Conservation (phyloP, 768 basidiomycete species). For the Leccinum boreale region DNA sequence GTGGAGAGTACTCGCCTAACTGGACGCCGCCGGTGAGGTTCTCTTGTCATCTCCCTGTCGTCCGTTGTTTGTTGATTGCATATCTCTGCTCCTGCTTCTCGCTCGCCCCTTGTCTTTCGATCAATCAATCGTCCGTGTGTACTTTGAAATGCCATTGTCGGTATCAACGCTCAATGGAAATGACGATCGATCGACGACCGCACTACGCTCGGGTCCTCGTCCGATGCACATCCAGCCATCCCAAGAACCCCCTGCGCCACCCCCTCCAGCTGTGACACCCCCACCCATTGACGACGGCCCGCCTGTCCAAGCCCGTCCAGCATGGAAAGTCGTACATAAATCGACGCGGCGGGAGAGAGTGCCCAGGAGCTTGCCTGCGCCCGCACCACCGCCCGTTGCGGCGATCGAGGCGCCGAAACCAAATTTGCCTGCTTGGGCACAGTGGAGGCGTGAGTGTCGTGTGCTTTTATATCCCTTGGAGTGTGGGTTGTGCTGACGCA, state of each 20-base stretch:
- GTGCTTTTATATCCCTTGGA: neutral
- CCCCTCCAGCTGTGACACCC: conserved; percentile 39
- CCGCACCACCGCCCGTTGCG: conserved; percentile 29
- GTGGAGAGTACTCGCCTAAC: conserved; percentile 73
- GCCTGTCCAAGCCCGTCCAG: conserved; percentile 54
- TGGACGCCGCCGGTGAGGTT: conserved; percentile 61
- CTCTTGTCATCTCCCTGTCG: neutral
- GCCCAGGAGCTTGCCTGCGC: conserved; percentile 40
- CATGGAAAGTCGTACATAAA: conserved; percentile 73
- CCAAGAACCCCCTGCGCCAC: conserved; percentile 37
- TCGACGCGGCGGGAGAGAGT: conserved; percentile 51
- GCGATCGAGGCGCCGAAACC: conserved; percentile 47
- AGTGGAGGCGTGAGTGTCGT: conserved; percentile 65
- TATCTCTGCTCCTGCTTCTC: neutral
- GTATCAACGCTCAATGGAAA: neutral
- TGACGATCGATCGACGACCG: neutral
- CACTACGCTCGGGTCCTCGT: neutral
- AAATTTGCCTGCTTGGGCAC: conserved; percentile 74
- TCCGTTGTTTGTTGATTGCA: neutral
- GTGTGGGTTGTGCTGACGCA: neutral
- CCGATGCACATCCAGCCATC: conserved; percentile 13
- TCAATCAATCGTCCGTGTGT: neutral
- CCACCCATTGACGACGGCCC: conserved; percentile 47
- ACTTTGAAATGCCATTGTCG: neutral
- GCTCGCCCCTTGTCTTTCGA: neutral